These are phyloP conservation scores for California macrophylla DNA, from an alignment of 441 rosid genomes.

Conservation along the genomic window DNA sequence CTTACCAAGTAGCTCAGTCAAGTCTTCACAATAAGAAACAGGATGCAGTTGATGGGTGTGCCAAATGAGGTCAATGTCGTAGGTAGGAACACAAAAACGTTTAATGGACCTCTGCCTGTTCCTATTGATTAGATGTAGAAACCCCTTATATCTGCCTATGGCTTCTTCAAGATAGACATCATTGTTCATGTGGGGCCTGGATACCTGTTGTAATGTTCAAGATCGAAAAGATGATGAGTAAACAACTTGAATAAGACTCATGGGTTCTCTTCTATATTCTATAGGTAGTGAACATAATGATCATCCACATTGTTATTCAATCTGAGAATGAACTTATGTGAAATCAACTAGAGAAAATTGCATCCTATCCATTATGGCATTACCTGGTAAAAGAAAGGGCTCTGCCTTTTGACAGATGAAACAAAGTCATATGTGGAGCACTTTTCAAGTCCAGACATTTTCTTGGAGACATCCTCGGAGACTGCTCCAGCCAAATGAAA, in stretches of 20 bases:
- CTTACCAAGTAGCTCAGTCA: slow-evolving; percentile 45
- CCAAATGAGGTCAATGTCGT: slow-evolving; percentile 93
- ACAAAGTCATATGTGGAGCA: slow-evolving; percentile 62
- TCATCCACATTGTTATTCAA: neutral
- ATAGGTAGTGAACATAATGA: too few relatives aligned
- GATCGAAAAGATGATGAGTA: neutral
- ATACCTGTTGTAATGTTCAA: slow-evolving; percentile 30
- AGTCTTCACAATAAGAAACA: slow-evolving; percentile 51
- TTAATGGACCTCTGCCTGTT: slow-evolving; percentile 49
- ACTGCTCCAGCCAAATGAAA: slow-evolving; percentile 13
- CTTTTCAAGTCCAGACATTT: slow-evolving; percentile 1
- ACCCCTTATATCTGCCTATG: slow-evolving; percentile 77
- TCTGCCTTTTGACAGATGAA: slow-evolving; percentile 79
- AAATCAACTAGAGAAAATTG: neutral
- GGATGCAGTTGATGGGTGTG: slow-evolving; percentile 88
- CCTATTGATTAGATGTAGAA: slow-evolving; percentile 65
- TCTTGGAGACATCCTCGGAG: neutral
- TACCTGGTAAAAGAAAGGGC: slow-evolving; percentile 87
- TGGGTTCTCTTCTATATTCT: neutral
- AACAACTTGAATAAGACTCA: neutral
- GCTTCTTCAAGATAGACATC: slow-evolving; percentile 67
- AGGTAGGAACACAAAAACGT: slow-evolving; percentile 82
- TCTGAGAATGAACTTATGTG: neutral
- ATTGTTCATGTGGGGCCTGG: slow-evolving; percentile 40
- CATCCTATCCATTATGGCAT: neutral